Percentiles rank a stretch among this genome's conserved stretches.
These are phyloP conservation scores for Graphiopsis chlorocephala DNA, from an alignment of 2,329 filamentous ascomycete species.

Conservation along the genomic window DNA sequence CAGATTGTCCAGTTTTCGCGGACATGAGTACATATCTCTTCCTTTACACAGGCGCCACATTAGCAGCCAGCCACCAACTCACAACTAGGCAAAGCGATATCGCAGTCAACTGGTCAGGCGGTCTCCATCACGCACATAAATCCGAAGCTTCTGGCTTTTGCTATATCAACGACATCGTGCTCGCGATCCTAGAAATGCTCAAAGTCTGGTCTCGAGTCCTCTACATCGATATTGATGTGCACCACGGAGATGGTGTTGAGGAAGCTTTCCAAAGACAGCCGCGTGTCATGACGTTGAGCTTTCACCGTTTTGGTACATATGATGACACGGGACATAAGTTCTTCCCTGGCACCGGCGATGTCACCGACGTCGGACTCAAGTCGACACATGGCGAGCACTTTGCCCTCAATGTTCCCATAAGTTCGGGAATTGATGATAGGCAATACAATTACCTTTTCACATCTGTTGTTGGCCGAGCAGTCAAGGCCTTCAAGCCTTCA, in stretches of 20 bases:
- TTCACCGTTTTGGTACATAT: conserved; percentile 89
- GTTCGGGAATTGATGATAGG: conserved; percentile 63
- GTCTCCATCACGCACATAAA: conserved; percentile 91
- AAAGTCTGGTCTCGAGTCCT: conserved; percentile 76
- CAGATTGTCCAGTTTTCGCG: conserved; percentile 95
- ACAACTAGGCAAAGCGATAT: conserved; percentile 85
- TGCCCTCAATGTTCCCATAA: conserved; percentile 63
- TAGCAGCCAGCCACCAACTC: conserved; percentile 86
- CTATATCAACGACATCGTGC: conserved; percentile 96
- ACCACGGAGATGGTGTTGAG: conserved; percentile 84
- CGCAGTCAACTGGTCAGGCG: conserved; percentile 96
- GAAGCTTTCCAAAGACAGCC: conserved; percentile 86
- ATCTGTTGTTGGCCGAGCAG: conserved; percentile 70
- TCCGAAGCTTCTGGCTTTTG: conserved; percentile 94
- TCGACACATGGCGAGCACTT: conserved; percentile 72
- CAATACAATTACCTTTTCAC: conserved; percentile 84
- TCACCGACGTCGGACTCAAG: conserved; percentile 63
- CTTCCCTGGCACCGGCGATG: conserved; percentile 64
- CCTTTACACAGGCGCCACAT: conserved; percentile 80
- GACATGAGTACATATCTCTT: conserved; percentile 92
- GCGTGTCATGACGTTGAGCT: conserved; percentile 84
- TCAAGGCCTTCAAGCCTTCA: conserved; percentile 75
- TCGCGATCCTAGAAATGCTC: conserved; percentile 82
- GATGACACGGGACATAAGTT: conserved; percentile 48
- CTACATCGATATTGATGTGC: conserved; percentile 89